Evolutionary conservation across 345 rosid species (phyloP).

Genomic region (Geranium brycei): DNA sequence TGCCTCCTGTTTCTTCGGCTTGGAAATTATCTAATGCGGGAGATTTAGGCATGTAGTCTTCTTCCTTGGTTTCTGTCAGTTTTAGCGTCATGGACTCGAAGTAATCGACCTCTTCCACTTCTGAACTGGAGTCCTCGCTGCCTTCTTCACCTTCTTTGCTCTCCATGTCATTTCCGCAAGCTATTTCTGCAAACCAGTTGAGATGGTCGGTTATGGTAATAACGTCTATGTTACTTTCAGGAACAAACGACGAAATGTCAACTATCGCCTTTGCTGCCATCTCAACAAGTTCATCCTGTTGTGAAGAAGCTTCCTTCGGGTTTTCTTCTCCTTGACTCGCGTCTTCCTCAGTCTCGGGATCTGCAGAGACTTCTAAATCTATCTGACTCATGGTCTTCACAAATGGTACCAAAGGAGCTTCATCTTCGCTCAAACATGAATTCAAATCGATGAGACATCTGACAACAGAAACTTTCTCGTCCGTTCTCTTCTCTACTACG

Average conservation of each 20-base stretch:
- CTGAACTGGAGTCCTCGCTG: slow-evolving; percentile 23
- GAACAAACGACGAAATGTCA: slow-evolving; percentile 40
- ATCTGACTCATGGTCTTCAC: slow-evolving; percentile 32
- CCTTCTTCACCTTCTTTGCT: slow-evolving; percentile 24
- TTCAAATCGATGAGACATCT: slow-evolving; percentile 73
- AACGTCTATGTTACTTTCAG: slow-evolving; percentile 18
- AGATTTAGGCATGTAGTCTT: slow-evolving; percentile 78
- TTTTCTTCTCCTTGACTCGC: slow-evolving; percentile 23
- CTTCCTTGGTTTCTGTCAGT: slow-evolving; percentile 48
- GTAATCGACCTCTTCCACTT: slow-evolving; percentile 48
- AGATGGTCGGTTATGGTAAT: slow-evolving; percentile 34
- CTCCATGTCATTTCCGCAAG: slow-evolving; percentile 39
- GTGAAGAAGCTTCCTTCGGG: slow-evolving; percentile 18
- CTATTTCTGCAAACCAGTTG: slow-evolving; percentile 68
- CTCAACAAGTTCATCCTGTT: slow-evolving; percentile 31
- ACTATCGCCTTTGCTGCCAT: slow-evolving; percentile 74
- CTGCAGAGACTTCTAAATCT: slow-evolving; percentile 69
- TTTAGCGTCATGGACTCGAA: slow-evolving; percentile 74
- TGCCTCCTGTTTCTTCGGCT: slow-evolving; percentile 38
- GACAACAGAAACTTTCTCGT: slow-evolving; percentile 17
- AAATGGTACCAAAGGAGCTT: slow-evolving; percentile 28
- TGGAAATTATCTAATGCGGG: slow-evolving; percentile 47
- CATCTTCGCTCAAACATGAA: slow-evolving; percentile 52
- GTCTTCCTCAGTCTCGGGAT: slow-evolving; percentile 43
- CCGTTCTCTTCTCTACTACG: slow-evolving; percentile 24